Conservation (phyloP, 2,329 filamentous ascomycete genomes). For the Neofusicoccum laricinum region DNA sequence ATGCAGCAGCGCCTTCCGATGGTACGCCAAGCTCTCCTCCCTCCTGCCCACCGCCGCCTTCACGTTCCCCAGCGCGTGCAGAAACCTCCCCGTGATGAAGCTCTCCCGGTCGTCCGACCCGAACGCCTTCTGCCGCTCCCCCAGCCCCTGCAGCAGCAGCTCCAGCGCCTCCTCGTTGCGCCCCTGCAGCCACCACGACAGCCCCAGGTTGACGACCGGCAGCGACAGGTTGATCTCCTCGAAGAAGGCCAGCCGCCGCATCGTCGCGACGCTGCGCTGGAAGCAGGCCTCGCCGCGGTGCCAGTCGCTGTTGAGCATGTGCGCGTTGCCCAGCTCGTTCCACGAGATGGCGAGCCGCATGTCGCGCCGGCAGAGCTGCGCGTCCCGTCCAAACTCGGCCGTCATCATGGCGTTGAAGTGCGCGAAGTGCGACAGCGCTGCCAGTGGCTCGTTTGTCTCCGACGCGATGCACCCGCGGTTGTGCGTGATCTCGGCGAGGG, state of each 20-base stretch:
- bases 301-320: constrained; percentile 21
- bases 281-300: constrained; percentile 19
- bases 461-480: constrained; percentile 20
- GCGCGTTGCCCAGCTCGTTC: constrained; percentile 21
- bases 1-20: constrained; percentile 17
- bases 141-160: constrained; percentile 15
- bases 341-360: constrained; percentile 22
- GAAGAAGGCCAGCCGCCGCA: constrained; percentile 18
- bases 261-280: constrained; percentile 13
- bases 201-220: constrained; percentile 22
- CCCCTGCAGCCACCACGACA: constrained; percentile 21
- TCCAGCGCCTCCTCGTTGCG: constrained; percentile 13
- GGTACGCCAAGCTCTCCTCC: constrained; percentile 18
- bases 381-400: not conserved
- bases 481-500: constrained; percentile 20
- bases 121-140: constrained; percentile 7
- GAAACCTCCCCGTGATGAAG: constrained; percentile 22
- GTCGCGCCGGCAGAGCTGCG: constrained; percentile 10
- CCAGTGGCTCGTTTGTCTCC: constrained; percentile 20
- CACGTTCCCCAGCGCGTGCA: constrained; percentile 23
- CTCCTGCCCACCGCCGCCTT: constrained; percentile 13
- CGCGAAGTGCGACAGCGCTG: constrained; percentile 15
- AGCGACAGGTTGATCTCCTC: constrained; percentile 17
- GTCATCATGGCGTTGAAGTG: constrained; percentile 21
- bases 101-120: constrained; percentile 18